Evolutionary conservation across 148 eudicot genomes (phyloP).

Genomic region (Tetragonia tetragonoides): DNA sequence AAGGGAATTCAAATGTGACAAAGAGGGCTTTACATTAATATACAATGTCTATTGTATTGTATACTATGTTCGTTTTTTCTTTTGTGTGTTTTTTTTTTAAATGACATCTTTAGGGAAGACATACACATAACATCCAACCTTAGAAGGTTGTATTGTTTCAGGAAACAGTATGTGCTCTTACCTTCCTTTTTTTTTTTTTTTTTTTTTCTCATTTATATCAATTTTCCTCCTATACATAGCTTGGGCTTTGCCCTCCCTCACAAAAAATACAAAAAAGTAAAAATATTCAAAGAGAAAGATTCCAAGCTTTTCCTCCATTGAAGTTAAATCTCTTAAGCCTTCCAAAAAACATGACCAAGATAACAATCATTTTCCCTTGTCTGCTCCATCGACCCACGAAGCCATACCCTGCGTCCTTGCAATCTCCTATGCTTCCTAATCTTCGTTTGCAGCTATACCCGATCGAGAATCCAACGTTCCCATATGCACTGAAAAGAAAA

Average conservation of each 20-base stretch:
- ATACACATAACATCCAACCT: too few relatives aligned
- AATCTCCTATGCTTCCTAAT: constrained; percentile 25
- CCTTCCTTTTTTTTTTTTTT: too few relatives aligned
- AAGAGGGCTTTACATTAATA: too few relatives aligned
- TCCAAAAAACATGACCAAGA: constrained; percentile 60
- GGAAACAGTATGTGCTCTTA: too few relatives aligned
- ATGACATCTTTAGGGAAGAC: too few relatives aligned
- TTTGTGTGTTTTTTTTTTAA: background rate
- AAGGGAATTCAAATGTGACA: too few relatives aligned
- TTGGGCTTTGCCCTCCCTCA: too few relatives aligned
- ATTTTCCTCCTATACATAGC: too few relatives aligned
- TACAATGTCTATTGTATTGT: too few relatives aligned
- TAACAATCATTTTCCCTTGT: constrained; percentile 43
- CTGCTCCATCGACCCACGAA: constrained; percentile 52
- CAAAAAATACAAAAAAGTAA: background rate
- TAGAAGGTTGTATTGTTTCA: too few relatives aligned
- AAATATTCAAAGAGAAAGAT: constrained; percentile 23
- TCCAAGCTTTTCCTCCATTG: constrained; percentile 59
- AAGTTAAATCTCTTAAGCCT: constrained; percentile 52
- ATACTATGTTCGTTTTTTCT: background rate
- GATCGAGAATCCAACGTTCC: constrained; percentile 55
- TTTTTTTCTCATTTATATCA: too few relatives aligned
- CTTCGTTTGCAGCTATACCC: constrained; percentile 49
- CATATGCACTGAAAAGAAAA: constrained; percentile 46
- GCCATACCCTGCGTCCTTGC: constrained; percentile 40